Conservation (phyloP, 2,329 filamentous ascomycete genomes). For the Aspergillus fischeri region DNA sequence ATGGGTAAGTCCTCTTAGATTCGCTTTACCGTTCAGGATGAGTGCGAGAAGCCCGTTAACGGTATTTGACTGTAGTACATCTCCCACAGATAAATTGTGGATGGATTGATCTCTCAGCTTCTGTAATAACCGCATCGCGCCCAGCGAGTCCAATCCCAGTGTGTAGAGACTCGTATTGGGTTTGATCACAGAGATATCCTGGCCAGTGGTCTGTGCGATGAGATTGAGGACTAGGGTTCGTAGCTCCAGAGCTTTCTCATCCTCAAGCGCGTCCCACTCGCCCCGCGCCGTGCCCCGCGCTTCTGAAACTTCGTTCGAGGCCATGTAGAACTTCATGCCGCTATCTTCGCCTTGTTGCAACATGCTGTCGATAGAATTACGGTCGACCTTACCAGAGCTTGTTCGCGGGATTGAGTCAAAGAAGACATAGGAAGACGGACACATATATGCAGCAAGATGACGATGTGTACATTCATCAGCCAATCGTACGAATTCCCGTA, state of each 20-base stretch:
- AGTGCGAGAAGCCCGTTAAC: slow-evolving; percentile 19
- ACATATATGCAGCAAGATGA: slow-evolving; percentile 22
- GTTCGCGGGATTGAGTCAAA: slow-evolving; percentile 19
- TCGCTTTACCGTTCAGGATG: neutral
- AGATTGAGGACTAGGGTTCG: slow-evolving; percentile 15
- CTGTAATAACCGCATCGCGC: slow-evolving; percentile 32
- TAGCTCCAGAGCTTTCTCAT: slow-evolving; percentile 1
- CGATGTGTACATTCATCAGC: slow-evolving; percentile 10
- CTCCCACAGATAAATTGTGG: slow-evolving; percentile 20
- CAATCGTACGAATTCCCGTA: slow-evolving; percentile 11
- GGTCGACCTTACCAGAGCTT: slow-evolving; percentile 25
- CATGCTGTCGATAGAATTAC: slow-evolving; percentile 16
- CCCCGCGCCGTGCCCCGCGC: neutral
- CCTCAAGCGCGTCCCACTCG: slow-evolving; percentile 4
- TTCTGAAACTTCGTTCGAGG: neutral
- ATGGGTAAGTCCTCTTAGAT: neutral
- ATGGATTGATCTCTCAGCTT: slow-evolving; percentile 25
- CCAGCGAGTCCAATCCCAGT: slow-evolving; percentile 34
- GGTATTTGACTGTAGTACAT: slow-evolving; percentile 28
- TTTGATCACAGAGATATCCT: slow-evolving; percentile 11
- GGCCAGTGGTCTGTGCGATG: slow-evolving; percentile 13
- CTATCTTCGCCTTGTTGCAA: slow-evolving; percentile 5
- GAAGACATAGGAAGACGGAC: slow-evolving; percentile 21
- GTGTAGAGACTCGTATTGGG: slow-evolving; percentile 18
- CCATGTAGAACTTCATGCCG: slow-evolving; percentile 2